Evolutionary conservation across 116 monocot species (phyloP), one percentile per base, ranked within the genome.

Genomic region (Posidonia oceanica): DNA sequence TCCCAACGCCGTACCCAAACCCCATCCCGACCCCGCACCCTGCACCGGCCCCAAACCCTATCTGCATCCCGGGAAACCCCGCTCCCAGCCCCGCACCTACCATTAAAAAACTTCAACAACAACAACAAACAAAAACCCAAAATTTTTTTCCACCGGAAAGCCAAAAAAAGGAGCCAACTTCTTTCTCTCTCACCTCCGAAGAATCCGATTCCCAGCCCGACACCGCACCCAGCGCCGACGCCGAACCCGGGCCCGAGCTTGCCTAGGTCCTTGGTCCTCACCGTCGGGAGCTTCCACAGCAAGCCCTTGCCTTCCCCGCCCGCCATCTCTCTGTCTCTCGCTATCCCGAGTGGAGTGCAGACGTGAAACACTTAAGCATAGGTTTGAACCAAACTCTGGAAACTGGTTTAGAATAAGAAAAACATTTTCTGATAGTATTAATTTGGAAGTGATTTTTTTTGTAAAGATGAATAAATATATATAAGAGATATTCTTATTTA

Each of bases 1-100:
- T 97, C 59, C 97, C 97, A 22, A 83, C 18, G 18, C 92, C 97
- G 75, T 97, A 97, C 36, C 97, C 97, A 70, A 97, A 92, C 3
- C 97, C 97, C 22, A 97, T 38, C n/a, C 97, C 97, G 54, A 97
- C 67, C 39, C 97, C 97, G 70, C 97, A 97, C 59, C 89, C 97
- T 41, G 97, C 89, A 60, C 97, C 97, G 55, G 79, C 64, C 59
- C 97, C 97, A 66, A 89, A 59, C 18, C 97, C 97, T 20, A 91
- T 36, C 10, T 77, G 79, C 51, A 97, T 42, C 16, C 97, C 97
- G 54, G 97, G 97, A 71, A 97, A 75, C 71, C 97, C 97, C 59
- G 76, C 67, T 59, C 97, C 97, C 39, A 97, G 38, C 10, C 89
- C 97, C 20, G 85, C 76, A 72, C 89, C 95, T 91, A 73, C 60